Evolutionary conservation across 805 yeast species (phyloP).

Genomic region (Kodamaea laetipori): DNA sequence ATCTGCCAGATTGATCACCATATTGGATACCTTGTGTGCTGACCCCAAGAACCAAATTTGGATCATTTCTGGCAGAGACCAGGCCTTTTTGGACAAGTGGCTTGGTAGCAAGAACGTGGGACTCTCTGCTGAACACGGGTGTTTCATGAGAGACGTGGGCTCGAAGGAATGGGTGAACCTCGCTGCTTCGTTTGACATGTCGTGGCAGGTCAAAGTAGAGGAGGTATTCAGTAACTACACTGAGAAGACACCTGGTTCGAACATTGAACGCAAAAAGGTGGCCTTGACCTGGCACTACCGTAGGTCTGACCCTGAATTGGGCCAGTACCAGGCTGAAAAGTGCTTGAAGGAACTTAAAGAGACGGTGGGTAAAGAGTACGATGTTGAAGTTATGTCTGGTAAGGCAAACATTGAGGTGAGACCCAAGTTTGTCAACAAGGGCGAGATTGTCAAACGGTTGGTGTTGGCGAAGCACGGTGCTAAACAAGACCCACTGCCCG

Average conservation of each 20-base stretch:
- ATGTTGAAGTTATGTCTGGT: conserved; percentile 94
- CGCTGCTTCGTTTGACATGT: conserved; percentile 82
- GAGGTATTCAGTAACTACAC: conserved; percentile 74
- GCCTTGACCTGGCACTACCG: conserved; percentile 99
- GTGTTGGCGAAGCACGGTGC: conserved; percentile 65
- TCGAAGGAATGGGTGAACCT: conserved; percentile 76
- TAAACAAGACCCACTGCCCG: conserved; percentile 43
- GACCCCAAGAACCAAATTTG: conserved; percentile 88
- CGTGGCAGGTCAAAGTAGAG: conserved; percentile 87
- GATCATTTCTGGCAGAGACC: conserved; percentile 97
- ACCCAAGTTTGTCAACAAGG: conserved; percentile 92
- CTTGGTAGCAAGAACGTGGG: conserved; percentile 75
- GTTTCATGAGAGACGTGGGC: conserved; percentile 81
- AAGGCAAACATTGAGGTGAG: conserved; percentile 98
- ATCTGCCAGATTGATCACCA: conserved; percentile 63
- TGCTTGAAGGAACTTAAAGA: conserved; percentile 64
- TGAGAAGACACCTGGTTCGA: conserved; percentile 87
- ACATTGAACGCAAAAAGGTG: conserved; percentile 83
- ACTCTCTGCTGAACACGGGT: conserved; percentile 95
- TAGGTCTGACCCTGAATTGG: conserved; percentile 90
- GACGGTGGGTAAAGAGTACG: conserved; percentile 64
- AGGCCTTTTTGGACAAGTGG: conserved; percentile 84
- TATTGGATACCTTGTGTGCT: conserved; percentile 58
- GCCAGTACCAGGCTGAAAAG: conserved; percentile 79
- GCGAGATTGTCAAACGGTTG: conserved; percentile 87